These are phyloP conservation scores for Ciborinia camelliae DNA, from an alignment of 2,329 filamentous ascomycete genomes.

Conservation along the genomic window DNA sequence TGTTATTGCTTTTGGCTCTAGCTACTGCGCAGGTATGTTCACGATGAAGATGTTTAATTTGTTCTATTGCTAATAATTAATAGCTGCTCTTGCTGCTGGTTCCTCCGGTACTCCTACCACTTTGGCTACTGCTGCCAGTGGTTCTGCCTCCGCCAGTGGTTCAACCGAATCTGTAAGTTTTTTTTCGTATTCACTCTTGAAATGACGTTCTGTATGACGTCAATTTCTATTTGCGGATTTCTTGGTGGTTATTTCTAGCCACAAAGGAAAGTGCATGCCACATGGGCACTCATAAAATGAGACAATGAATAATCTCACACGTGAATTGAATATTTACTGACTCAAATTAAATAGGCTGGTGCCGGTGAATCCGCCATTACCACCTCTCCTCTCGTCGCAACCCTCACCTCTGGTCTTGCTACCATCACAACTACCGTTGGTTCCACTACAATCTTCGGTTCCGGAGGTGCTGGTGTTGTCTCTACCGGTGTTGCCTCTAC, in stretches of 20 bases:
- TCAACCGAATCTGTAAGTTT: constrained; percentile 12
- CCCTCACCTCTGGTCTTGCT: constrained; percentile 22
- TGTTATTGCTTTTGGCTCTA: constrained; percentile 35
- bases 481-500: constrained; percentile 31
- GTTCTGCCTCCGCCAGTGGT: constrained; percentile 1
- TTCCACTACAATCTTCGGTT: constrained; percentile 26
- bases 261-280: neutral
- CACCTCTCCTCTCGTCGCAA: constrained; percentile 26
- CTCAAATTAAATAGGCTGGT: neutral
- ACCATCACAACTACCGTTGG: constrained; percentile 24
- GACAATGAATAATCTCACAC: constrained; percentile 7
- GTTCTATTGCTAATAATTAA: neutral
- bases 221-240: neutral
- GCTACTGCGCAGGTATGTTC: constrained; percentile 33
- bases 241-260: neutral
- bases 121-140: constrained; percentile 18
- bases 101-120: constrained; percentile 19
- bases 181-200: neutral
- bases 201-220: neutral
- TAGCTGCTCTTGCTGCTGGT: constrained; percentile 3
- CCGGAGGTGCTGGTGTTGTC: constrained; percentile 19
- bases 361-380: constrained; percentile 26
- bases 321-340: constrained; percentile 13
- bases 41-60: neutral
- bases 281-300: neutral